These are phyloP conservation scores for Rhodotorula mucilaginosa DNA, from an alignment of 1,284 basidiomycete species.

Conservation along the genomic window DNA sequence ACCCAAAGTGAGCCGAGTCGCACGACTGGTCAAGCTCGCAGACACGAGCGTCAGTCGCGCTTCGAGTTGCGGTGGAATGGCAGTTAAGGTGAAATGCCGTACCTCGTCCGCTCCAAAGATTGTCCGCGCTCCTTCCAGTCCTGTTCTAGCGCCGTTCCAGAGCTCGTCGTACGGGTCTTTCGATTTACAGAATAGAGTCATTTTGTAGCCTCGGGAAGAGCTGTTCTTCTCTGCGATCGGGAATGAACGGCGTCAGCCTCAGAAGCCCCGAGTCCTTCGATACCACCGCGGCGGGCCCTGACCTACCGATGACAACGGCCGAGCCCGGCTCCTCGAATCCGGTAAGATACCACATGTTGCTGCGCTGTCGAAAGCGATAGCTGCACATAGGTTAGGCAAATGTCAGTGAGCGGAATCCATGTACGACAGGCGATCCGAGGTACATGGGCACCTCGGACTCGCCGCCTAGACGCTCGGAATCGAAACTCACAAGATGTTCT, in stretches of 20 bases:
- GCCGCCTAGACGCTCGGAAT: neutral
- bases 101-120: conserved; percentile 76
- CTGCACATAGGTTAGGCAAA: conserved; percentile 55
- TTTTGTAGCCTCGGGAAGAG: conserved; percentile 69
- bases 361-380: conserved; percentile 84
- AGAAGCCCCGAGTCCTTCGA: neutral
- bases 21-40: conserved; percentile 43
- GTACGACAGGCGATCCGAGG: neutral
- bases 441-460: conserved; percentile 10
- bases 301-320: conserved; percentile 73
- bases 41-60: too few species aligned
- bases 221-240: conserved; percentile 38
- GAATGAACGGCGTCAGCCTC: neutral
- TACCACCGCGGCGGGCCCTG: too few species aligned
- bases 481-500: conserved; percentile 59
- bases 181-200: conserved; percentile 82
- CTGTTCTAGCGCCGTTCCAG: conserved; percentile 84
- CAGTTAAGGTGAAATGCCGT: conserved; percentile 32
- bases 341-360: conserved; percentile 64
- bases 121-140: conserved; percentile 58
- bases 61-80: neutral
- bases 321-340: conserved; percentile 93
- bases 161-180: conserved; percentile 74
- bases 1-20: conserved; percentile 48
- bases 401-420: too few species aligned